Base-by-base conservation (phyloP, 2,329 filamentous ascomycete genomes). In the Paraconiothyrium brasiliense region DNA sequence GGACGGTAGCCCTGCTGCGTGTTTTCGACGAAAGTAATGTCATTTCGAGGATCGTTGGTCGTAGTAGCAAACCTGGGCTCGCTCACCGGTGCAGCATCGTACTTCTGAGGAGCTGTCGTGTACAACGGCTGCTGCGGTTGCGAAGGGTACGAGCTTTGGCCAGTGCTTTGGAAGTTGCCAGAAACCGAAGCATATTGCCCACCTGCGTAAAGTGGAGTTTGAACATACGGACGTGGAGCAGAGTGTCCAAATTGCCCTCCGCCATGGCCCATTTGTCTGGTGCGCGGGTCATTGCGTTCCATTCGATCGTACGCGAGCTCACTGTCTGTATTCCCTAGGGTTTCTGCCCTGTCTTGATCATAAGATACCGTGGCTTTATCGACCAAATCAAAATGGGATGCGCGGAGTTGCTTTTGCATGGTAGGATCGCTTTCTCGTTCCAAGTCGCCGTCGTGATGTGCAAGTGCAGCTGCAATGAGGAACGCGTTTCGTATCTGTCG, bases 401-500 rank as follows among this genome's bases (percentile, higher is more conserved):
- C 27, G 4, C 30, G 49, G 14, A 52, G 49, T 14, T 52, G 49
- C 32, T 52, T 52, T 22, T 52, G 49, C 13, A 52, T 35, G 3
- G 27, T 39, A 1, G 49, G 49, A 39, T 52, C 35, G 32, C 14
- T 52, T 37, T 52, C 49, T 14, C 49, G 49, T 10, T 52, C 49
- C 30, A 35, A 16, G 20, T 52, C 49, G 4, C 52, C 52, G 8
- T 55, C 52, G 24, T 55, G 30, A 16, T 55, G 52, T 46, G 52
- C 52, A 32, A 55, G 39, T 24, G 52, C 32, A 11, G 52, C 52
- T n/a, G 52, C 52, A 16, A 55, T 55, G 1, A 55, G 35, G 24
- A 55, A 55, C 2, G 52, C 52, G 20, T 55, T 55, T 11, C 52
- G 39, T 24, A 55, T 55, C 16, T 55, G 52, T 5, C 52, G 14